Evolutionary conservation across 1,139 yeast genomes (phyloP), one percentile per base, ranked within the genome.

Genomic region (Kluyveromyces sp.): DNA sequence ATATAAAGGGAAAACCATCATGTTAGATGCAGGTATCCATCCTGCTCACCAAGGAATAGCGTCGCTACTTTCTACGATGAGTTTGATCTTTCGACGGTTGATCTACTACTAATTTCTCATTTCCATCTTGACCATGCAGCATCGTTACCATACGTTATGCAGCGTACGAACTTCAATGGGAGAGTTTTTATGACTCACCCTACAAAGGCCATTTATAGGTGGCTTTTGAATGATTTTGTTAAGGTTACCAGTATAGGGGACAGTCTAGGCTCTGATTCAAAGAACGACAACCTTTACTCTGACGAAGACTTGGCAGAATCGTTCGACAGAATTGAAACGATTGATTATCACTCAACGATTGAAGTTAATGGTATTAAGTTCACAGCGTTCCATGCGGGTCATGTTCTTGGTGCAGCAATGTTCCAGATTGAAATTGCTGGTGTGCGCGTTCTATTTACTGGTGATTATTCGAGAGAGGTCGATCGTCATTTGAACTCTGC

Each of bases 151-250:
- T 94, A 90, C 60, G 97, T 92, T 35, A 90, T 92, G 97, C 96
- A 89, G 60, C 95, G 89, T 59, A 92, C 98, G 0, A 86, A 78
- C 56, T 92, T 92, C 71, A 81, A 79, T 58, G 99, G 99, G 2
- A 76, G 96, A 46, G 98, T 94, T 5, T 92, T 90, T 64, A 92
- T 92, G 99, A 92, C 98, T 28, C 97, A 92, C 64, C 98, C 99
- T 6, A 92, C 98, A 1, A 94, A 94, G 68, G 98, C 98, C 34
- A 92, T 92, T 50, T 92, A 90, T 63, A 76, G 96, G 52, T 92
- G 98, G 98, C 74, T 92, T 46, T 68, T 92, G 49, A 83, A 90
- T 51, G 99, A 92, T 72, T 94, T 90, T 60, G 97, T 92, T 27
- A 76, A 94, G 59, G 97, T 92, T 33, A 88, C 96, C 0, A 78